phyloP scores from a whole-genome alignment of 1,284 basidiomycete species.

The Cryptococcus deneoformans region DNA sequence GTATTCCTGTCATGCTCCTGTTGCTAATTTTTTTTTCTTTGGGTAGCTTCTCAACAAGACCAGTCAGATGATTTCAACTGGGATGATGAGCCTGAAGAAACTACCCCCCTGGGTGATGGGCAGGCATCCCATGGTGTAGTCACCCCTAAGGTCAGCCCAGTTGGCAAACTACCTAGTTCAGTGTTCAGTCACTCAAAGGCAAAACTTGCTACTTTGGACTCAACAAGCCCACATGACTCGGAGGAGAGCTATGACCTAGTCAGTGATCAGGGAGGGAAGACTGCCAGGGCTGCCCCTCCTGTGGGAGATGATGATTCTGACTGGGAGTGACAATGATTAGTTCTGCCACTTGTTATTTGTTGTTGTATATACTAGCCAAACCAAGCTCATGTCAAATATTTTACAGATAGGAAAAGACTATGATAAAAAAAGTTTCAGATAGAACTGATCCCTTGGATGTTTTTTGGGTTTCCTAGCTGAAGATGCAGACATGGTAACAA shows the following conservation, averaged over 20 bases:
- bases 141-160: conserved; percentile 15
- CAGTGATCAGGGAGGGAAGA: conserved; percentile 27
- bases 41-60: conserved; percentile 19
- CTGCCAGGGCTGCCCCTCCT: conserved; percentile 10
- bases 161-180: conserved; percentile 11
- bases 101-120: conserved; percentile 1
- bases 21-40: conserved; percentile 1
- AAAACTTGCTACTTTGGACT: conserved; percentile 4
- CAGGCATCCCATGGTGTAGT: not conserved
- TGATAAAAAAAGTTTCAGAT: too few species aligned
- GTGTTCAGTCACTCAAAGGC: conserved; percentile 11
- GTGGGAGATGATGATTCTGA: conserved; percentile 45
- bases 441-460: too few species aligned
- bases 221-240: conserved; percentile 46
- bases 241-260: conserved; percentile 52
- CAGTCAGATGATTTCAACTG: conserved; percentile 48
- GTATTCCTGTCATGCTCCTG: not conserved
- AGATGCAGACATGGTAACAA: too few species aligned
- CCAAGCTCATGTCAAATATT: too few species aligned
- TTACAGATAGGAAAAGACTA: too few species aligned
- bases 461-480: too few species aligned
- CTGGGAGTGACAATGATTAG: conserved; percentile 39
- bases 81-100: conserved; percentile 46
- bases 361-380: too few species aligned
- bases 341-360: too few species aligned